phyloP scores from a whole-genome alignment of 306 rosid genomes.

The Acacia melanoxylon region DNA sequence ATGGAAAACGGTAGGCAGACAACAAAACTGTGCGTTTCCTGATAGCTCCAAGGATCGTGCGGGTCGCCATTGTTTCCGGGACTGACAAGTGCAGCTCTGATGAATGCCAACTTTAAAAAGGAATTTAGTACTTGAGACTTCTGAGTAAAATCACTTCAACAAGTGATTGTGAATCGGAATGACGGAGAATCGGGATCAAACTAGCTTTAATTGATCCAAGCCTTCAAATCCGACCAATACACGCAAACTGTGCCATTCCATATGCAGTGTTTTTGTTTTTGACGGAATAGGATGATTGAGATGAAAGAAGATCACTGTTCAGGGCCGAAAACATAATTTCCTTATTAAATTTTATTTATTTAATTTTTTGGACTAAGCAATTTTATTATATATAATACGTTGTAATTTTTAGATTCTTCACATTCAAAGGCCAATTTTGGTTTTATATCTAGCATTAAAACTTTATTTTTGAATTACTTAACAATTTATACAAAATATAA shows the following conservation, averaged over 20 bases:
- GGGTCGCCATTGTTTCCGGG: constrained; percentile 55
- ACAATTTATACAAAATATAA: too few species aligned
- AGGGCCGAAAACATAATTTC: too few species aligned
- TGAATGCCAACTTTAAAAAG: not conserved
- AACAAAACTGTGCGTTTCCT: constrained; percentile 43
- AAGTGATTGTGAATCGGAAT: not conserved
- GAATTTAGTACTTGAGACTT: not conserved
- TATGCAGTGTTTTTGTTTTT: not conserved
- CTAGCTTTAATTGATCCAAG: not conserved
- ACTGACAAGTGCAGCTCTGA: not conserved
- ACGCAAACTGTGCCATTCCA: not conserved
- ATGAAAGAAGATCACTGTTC: not conserved
- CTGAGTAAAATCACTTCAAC: not conserved
- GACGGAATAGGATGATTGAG: not conserved
- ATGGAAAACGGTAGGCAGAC: constrained; percentile 29
- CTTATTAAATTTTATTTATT: too few species aligned
- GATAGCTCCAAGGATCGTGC: constrained; percentile 48
- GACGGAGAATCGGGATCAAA: not conserved
- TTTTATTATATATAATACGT: too few species aligned
- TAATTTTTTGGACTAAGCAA: too few species aligned
- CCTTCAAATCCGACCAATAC: not conserved
- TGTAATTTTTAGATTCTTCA: too few species aligned
- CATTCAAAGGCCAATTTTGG: too few species aligned
- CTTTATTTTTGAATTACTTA: too few species aligned
- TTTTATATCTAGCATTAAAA: too few species aligned